Percentiles rank a stretch among this genome's conserved stretches.
Evolutionary conservation across 2,329 filamentous ascomycete genomes (phyloP).

Genomic region (Claviceps humidiphila): DNA sequence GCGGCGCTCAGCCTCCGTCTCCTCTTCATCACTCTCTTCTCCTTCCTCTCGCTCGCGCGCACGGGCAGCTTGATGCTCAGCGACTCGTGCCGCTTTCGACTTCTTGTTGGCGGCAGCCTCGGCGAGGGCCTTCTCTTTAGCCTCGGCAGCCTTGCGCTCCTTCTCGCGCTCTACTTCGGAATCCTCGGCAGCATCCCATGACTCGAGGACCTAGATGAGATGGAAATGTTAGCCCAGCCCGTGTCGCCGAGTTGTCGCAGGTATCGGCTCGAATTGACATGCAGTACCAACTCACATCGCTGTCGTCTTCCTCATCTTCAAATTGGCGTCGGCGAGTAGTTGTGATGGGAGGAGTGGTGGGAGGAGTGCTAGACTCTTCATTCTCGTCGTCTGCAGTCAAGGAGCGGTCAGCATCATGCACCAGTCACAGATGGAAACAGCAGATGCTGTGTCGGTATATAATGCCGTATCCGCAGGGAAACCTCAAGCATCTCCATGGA

Average conservation of each 20-base stretch:
- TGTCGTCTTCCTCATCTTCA: conserved; percentile 80
- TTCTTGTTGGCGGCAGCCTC: conserved; percentile 86
- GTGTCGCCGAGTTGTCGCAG: too few relatives aligned
- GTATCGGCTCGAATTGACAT: too few relatives aligned
- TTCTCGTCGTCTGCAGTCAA: conserved; percentile 25
- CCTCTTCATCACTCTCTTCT: conserved; percentile 49
- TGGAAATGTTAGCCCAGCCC: conserved; percentile 1
- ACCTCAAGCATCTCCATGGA: conserved; percentile 1
- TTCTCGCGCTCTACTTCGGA: conserved; percentile 96
- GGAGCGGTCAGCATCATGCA: conserved; percentile 11
- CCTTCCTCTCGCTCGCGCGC: conserved; percentile 37
- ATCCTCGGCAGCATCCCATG: conserved; percentile 94
- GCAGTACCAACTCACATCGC: conserved; percentile 47
- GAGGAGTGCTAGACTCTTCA: conserved; percentile 22
- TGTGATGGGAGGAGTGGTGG: conserved; percentile 25
- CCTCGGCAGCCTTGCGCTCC: conserved; percentile 71
- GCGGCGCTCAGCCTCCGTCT: conserved; percentile 59
- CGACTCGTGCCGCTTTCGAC: conserved; percentile 72
- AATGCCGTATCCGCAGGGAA: conserved; percentile 3
- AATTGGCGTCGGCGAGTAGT: conserved; percentile 48
- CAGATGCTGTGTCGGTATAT: conserved; percentile 1
- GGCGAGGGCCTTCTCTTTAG: conserved; percentile 79
- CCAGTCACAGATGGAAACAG: conserved; percentile 1
- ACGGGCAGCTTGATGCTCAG: conserved; percentile 57
- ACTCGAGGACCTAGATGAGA: conserved; percentile 63